Conservation (phyloP, 2,329 filamentous ascomycete species). For the Drechslerella dactyloides region DNA sequence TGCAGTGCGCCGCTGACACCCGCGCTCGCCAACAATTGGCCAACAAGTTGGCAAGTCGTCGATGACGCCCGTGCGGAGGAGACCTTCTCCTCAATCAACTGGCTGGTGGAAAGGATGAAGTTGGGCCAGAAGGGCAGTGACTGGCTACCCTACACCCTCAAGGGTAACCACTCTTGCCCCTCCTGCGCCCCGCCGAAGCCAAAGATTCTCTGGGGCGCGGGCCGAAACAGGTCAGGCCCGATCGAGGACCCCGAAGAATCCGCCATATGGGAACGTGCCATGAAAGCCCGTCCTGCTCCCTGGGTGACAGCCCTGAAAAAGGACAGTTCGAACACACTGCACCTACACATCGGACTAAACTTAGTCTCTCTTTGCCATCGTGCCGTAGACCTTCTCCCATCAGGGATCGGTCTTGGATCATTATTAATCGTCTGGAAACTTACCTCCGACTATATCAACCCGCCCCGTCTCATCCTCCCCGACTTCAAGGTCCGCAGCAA, state of each 20-base stretch:
- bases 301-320: constrained; percentile 58
- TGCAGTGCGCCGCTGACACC: constrained; percentile 13
- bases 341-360: constrained; percentile 60
- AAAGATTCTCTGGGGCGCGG: constrained; percentile 57
- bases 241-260: constrained; percentile 64
- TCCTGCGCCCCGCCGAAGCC: constrained; percentile 59
- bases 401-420: constrained; percentile 18
- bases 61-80: constrained; percentile 24
- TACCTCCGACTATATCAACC: constrained; percentile 59
- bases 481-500: constrained; percentile 61
- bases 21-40: constrained; percentile 9
- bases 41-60: constrained; percentile 14
- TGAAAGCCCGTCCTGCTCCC: constrained; percentile 62
- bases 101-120: constrained; percentile 56
- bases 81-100: constrained; percentile 55
- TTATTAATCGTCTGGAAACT: constrained; percentile 60
- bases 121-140: constrained; percentile 42
- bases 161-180: constrained; percentile 40
- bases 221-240: constrained; percentile 57
- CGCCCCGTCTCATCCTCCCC: constrained; percentile 55
- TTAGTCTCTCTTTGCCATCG: constrained; percentile 60
- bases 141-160: constrained; percentile 53
- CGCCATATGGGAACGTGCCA: constrained; percentile 61
- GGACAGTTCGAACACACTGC: constrained; percentile 55
- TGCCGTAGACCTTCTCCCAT: constrained; percentile 57